Evolutionary conservation across 148 eudicot species (phyloP).

Genomic region (Rhododendron williamsianum): DNA sequence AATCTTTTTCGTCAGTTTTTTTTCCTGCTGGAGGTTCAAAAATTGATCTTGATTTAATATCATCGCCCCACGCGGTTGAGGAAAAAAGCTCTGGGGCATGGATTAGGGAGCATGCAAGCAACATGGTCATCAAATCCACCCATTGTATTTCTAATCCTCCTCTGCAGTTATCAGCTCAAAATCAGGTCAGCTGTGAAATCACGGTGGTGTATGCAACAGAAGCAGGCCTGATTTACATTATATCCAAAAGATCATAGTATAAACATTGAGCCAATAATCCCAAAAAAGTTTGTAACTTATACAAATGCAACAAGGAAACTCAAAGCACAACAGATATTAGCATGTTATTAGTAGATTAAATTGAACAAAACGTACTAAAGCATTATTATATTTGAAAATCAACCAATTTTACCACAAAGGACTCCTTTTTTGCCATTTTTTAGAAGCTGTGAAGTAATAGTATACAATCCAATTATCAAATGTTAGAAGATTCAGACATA

Average conservation of each 20-base stretch:
- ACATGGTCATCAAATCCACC: slow-evolving; percentile 40
- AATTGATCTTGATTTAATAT: slow-evolving; percentile 18
- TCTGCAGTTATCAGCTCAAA: not conserved
- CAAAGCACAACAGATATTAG: not conserved
- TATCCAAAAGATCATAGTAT: not conserved
- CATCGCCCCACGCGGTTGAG: slow-evolving; percentile 29
- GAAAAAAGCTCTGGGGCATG: slow-evolving; percentile 36
- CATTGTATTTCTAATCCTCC: slow-evolving; percentile 21
- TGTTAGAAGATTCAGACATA: not conserved
- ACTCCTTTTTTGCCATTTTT: not conserved
- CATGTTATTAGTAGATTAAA: not conserved
- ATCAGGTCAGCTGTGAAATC: not conserved
- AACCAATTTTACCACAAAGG: not conserved
- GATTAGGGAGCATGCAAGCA: slow-evolving; percentile 21
- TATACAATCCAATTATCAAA: not conserved
- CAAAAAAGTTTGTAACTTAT: not conserved
- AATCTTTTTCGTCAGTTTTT: slow-evolving; percentile 20
- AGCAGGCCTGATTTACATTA: not conserved
- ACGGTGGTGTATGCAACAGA: not conserved
- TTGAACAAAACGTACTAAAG: not conserved
- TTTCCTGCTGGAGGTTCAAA: slow-evolving; percentile 11
- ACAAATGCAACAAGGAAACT: not conserved
- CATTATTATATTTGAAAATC: not conserved
- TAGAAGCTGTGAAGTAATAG: not conserved
- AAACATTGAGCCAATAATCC: not conserved